These are phyloP conservation scores for Russula sp. DNA, from an alignment of 768 basidiomycete genomes.

Conservation along the genomic window DNA sequence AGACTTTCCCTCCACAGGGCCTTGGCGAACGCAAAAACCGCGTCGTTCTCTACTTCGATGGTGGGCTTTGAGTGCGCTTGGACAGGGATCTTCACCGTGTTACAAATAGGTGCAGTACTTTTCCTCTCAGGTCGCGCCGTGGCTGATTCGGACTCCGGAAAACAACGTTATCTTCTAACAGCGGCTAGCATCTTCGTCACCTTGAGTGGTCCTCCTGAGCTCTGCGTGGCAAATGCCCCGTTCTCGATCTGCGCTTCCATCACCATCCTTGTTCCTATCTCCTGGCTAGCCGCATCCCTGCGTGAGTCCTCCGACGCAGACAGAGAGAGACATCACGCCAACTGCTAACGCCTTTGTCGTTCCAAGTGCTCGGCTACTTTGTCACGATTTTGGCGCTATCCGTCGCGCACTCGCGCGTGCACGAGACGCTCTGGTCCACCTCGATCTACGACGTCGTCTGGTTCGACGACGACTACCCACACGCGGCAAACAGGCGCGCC, in stretches of 20 bases:
- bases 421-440: constrained; percentile 47
- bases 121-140: not conserved
- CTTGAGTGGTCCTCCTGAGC: constrained; percentile 36
- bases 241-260: constrained; percentile 27
- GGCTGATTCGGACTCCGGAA: not conserved
- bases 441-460: constrained; percentile 52
- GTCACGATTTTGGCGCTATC: constrained; percentile 44
- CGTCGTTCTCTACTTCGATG: constrained; percentile 34
- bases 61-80: constrained; percentile 52
- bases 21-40: constrained; percentile 37
- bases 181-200: constrained; percentile 47
- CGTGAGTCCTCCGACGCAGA: constrained; percentile 26
- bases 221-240: constrained; percentile 30
- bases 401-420: constrained; percentile 38
- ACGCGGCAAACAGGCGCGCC: not conserved
- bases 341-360: not conserved
- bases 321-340: not conserved
- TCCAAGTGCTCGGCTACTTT: constrained; percentile 48
- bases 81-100: constrained; percentile 42
- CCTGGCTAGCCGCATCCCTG: constrained; percentile 30
- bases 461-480: constrained; percentile 35
- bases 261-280: constrained; percentile 26
- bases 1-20: not conserved
- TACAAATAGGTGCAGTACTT: constrained; percentile 40
- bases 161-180: constrained; percentile 23